Conservation (phyloP, 306 rosid genomes). For the Pterocarpus macrocarpus region DNA sequence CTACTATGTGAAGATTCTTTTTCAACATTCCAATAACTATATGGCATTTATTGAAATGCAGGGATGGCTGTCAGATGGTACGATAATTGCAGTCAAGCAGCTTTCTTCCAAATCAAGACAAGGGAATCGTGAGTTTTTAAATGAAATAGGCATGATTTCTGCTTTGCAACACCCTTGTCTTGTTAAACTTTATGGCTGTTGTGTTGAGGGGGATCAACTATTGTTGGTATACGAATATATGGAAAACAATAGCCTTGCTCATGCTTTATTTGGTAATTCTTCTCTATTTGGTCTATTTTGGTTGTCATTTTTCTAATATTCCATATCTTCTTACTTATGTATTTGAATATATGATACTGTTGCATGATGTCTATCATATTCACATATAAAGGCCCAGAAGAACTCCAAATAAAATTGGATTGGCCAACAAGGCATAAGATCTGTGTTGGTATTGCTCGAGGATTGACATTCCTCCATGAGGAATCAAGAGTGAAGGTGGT, state of each 20-base stretch:
- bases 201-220: conserved; percentile 65
- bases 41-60: conserved; percentile 36
- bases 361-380: conserved; percentile 4
- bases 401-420: conserved; percentile 46
- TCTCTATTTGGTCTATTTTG: background rate
- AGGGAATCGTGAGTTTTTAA: conserved; percentile 72
- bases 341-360: background rate
- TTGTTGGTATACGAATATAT: conserved; percentile 65
- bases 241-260: conserved; percentile 70
- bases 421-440: conserved; percentile 74
- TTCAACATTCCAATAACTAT: background rate
- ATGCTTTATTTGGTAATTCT: conserved; percentile 62
- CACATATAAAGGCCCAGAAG: conserved; percentile 45
- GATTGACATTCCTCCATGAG: conserved; percentile 82
- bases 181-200: conserved; percentile 71
- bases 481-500: conserved; percentile 76
- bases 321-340: background rate
- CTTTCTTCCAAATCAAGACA: conserved; percentile 69
- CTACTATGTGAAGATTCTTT: background rate
- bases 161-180: conserved; percentile 67
- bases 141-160: conserved; percentile 74
- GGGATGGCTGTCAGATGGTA: conserved; percentile 63
- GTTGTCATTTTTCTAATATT: background rate
- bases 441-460: conserved; percentile 71
- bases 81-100: conserved; percentile 65